Conservation (phyloP, 2,329 filamentous ascomycete species). For the Penicillium hordei region DNA sequence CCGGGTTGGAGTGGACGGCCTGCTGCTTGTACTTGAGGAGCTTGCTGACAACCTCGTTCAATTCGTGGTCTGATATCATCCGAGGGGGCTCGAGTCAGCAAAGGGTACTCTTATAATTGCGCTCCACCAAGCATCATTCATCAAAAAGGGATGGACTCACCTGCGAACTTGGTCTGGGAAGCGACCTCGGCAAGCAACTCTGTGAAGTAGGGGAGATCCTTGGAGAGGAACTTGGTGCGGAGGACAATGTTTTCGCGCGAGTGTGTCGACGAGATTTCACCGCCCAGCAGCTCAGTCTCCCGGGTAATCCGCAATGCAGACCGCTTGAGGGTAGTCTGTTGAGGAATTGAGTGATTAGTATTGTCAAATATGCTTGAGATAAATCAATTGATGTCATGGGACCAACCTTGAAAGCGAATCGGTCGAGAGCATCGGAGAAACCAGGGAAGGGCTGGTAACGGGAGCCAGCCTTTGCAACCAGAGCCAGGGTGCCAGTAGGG, state of each 20-base stretch:
- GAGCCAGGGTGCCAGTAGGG: conserved; percentile 83
- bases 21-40: conserved; percentile 77
- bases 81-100: conserved; percentile 16
- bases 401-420: conserved; percentile 94
- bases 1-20: conserved; percentile 61
- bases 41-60: conserved; percentile 80
- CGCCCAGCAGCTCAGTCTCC: conserved; percentile 92
- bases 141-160: conserved; percentile 43
- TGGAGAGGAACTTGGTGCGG: conserved; percentile 89
- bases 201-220: conserved; percentile 95
- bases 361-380: neutral
- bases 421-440: conserved; percentile 83
- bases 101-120: conserved; percentile 1
- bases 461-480: conserved; percentile 92
- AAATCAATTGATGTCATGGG: conserved; percentile 23
- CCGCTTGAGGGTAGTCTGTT: conserved; percentile 79
- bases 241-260: conserved; percentile 90
- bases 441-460: conserved; percentile 89
- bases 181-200: conserved; percentile 93
- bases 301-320: conserved; percentile 89
- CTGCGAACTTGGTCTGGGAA: conserved; percentile 79
- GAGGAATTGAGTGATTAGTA: conserved; percentile 24
- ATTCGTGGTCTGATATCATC: conserved; percentile 70
- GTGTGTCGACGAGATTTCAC: conserved; percentile 82
- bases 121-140: conserved; percentile 3